Percentiles rank a stretch among this genome's conserved stretches.
Evolutionary conservation across 1,284 basidiomycete species (phyloP).

Genomic region (Stygiomarasmius scandens): DNA sequence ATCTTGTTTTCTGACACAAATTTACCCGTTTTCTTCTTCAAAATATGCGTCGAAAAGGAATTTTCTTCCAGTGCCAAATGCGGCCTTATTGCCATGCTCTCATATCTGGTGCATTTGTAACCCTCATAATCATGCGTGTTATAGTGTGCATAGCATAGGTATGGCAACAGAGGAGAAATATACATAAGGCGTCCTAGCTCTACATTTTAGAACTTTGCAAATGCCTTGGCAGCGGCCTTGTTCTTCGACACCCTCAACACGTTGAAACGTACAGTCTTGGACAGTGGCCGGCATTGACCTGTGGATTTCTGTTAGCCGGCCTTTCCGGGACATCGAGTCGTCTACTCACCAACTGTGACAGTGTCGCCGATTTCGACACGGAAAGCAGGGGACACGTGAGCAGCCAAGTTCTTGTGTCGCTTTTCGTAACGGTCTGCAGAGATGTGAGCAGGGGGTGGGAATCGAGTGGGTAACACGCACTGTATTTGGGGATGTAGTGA

Average conservation of each 20-base stretch:
- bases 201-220: constrained; percentile 85
- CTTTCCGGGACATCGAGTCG: constrained; percentile 1
- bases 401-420: constrained; percentile 98
- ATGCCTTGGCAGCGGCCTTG: constrained; percentile 87
- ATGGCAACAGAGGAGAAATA: constrained; percentile 9
- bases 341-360: constrained; percentile 89
- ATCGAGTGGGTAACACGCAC: constrained; percentile 45
- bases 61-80: no score
- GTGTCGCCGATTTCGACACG: constrained; percentile 92
- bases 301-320: constrained; percentile 9
- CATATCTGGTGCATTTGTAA: not conserved
- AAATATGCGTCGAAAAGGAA: no score
- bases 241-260: constrained; percentile 90
- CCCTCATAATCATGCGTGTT: constrained; percentile 10
- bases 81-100: no score
- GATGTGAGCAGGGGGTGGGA: not conserved
- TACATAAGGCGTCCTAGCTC: constrained; percentile 20
- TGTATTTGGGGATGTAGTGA: constrained; percentile 99
- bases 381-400: constrained; percentile 98
- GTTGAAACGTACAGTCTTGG: constrained; percentile 99
- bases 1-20: no score
- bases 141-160: constrained; percentile 24
- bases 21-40: no score
- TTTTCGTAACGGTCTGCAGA: constrained; percentile 89
- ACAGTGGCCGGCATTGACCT: constrained; percentile 98